Evolutionary conservation across 371 early-diverging fungal genomes (phyloP), one percentile per base, ranked within the genome.

Genomic region (Mortierella sp.): DNA sequence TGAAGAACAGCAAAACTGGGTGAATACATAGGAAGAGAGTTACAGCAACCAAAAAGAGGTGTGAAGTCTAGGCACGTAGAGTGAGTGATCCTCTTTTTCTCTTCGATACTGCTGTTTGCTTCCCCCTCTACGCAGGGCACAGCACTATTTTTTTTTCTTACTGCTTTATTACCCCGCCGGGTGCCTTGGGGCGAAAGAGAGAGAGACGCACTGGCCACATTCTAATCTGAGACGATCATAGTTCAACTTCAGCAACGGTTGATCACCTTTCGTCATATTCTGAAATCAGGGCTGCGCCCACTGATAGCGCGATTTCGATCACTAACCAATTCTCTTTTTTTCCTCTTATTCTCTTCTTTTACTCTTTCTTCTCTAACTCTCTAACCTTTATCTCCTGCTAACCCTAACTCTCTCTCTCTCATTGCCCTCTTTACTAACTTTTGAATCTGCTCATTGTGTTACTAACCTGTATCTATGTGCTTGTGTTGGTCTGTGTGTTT

Each of bases 41-140:
- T 34, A 61, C 67, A 24, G 34, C 34, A 9, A 24, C 34, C 16
- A 57, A 64, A 67, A 67, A 67, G 67, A 67, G 67, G 67, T 37
- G 67, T 67, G 37, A 67, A 67, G 24, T 9, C 43, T 6, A 67
- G 24, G 67, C 43, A 24, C 61, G 61, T 61, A 37, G 67, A 67
- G 67, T 67, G 67, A 67, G 67, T 67, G 67, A 10, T 67, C 61
- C 61, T 61, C 61, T 61, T 59, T 40, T 40, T 37, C 37, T 67
- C 67, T 67, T 37, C 67, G 67, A 37, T 24, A 37, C 19, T 34
- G 16, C 34, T 34, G 61, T 50, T 50, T 50, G 50, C 50, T 48
- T 43, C 48, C 19, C 16, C 16, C 28, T 28, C 59, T 16, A 21
- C 67, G 24, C 34, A 67, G 24, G 24, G 40, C 67, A 67, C 67